A percentile compares a stretch with the other conserved stretches of the same genome.
These are phyloP conservation scores for Epichloe sp. DNA, from an alignment of 2,329 filamentous ascomycete species.

Conservation along the genomic window DNA sequence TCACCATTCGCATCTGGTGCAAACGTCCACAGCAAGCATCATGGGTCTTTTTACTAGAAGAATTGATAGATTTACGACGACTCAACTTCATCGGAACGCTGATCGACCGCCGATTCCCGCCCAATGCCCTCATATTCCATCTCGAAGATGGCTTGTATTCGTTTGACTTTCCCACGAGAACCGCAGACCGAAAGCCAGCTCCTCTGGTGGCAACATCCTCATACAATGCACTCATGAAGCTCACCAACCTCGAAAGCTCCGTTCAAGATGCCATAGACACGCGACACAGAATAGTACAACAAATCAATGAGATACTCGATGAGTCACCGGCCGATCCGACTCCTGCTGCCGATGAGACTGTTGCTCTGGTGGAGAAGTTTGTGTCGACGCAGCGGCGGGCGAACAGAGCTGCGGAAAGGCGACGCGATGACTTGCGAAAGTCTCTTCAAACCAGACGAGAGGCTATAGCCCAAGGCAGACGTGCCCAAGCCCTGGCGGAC, in stretches of 20 bases:
- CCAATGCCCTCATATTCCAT: conserved; percentile 75
- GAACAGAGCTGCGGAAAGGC: conserved; percentile 46
- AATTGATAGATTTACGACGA: conserved; percentile 55
- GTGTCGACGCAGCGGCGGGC: conserved; percentile 53
- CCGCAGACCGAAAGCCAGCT: conserved; percentile 39
- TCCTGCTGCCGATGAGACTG: conserved; percentile 35
- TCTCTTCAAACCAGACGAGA: conserved; percentile 53
- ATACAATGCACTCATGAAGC: conserved; percentile 76
- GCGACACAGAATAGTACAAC: conserved; percentile 57
- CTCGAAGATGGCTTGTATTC: conserved; percentile 80
- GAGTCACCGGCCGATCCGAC: conserved; percentile 28
- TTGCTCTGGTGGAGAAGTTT: conserved; percentile 35
- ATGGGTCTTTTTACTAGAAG: conserved; percentile 54
- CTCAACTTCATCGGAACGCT: conserved; percentile 71
- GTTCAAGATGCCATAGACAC: conserved; percentile 81
- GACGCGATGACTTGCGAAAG: conserved; percentile 52
- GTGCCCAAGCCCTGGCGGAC: conserved; percentile 43
- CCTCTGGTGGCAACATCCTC: conserved; percentile 53
- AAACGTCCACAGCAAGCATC: conserved; percentile 35
- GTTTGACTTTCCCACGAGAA: conserved; percentile 48
- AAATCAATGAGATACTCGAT: conserved; percentile 54
- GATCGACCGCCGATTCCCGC: conserved; percentile 56
- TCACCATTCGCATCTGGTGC: conserved; percentile 67
- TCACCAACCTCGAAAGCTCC: conserved; percentile 79
- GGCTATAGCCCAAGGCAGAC: conserved; percentile 53